phyloP scores from a whole-genome alignment of 306 rosid species.

The Gleditsia sinensis region DNA sequence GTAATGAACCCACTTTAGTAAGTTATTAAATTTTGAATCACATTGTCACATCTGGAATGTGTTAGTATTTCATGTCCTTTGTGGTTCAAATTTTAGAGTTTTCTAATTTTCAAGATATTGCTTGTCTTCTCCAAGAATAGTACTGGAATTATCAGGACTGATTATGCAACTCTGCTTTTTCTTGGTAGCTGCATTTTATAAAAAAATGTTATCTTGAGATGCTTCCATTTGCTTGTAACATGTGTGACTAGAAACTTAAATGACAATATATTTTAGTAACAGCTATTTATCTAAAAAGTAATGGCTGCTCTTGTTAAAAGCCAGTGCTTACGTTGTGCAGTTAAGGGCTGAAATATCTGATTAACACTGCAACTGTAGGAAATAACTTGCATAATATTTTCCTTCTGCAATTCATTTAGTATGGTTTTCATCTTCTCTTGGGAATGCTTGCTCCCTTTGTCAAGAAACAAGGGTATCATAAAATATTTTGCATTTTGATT shows the following conservation, averaged over 20 bases:
- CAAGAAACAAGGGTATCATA: conserved; percentile 11
- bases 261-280: background rate
- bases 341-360: conserved; percentile 15
- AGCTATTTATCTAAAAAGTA: background rate
- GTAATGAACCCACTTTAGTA: conserved; percentile 51
- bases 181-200: conserved; percentile 22
- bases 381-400: background rate
- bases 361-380: conserved; percentile 10
- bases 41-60: conserved; percentile 6
- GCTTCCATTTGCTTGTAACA: background rate
- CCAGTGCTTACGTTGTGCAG: conserved; percentile 11
- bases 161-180: conserved; percentile 1
- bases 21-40: conserved; percentile 17
- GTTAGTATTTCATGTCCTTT: background rate
- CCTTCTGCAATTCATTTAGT: conserved; percentile 18
- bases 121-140: background rate
- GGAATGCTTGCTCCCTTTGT: conserved; percentile 24
- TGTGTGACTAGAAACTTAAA: conserved; percentile 9
- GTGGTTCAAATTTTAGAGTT: conserved; percentile 18
- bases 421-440: conserved; percentile 25
- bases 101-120: conserved; percentile 7
- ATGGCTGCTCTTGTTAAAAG: conserved; percentile 24
- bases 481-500: conserved; percentile 14
- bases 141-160: conserved; percentile 1
- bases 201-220: conserved; percentile 23